These are phyloP conservation scores for Zopfia rhizophila DNA, from an alignment of 2,329 filamentous ascomycete genomes.

Conservation along the genomic window DNA sequence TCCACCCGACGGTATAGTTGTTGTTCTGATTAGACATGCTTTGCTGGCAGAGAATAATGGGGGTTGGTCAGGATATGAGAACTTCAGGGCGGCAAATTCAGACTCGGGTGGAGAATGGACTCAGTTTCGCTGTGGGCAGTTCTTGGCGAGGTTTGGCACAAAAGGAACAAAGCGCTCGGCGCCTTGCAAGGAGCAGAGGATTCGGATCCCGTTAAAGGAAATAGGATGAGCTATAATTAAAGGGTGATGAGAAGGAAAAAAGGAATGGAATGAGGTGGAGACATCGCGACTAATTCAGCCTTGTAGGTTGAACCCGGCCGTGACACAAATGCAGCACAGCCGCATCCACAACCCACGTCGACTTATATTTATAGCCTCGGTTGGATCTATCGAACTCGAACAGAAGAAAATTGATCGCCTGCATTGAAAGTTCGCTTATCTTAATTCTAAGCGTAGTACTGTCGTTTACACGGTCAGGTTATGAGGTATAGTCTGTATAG, in stretches of 20 bases:
- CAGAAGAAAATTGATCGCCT: no score
- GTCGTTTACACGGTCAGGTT: no score
- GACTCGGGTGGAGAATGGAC: no score
- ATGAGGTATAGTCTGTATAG: no score
- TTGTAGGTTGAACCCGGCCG: no score
- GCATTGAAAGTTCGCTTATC: no score
- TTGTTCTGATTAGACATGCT: conserved; percentile 15
- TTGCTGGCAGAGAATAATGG: conserved; percentile 10
- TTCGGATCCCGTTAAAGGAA: conserved; percentile 11
- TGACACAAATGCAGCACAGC: no score
- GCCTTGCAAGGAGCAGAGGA: conserved; percentile 9
- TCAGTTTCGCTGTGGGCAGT: conserved; percentile 9
- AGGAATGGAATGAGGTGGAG: conserved; percentile 6
- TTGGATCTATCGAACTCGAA: no score
- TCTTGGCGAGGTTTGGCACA: conserved; percentile 11
- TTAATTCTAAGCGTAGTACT: no score
- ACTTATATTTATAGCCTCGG: no score
- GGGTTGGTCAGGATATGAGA: conserved; percentile 1
- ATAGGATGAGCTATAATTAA: conserved; percentile 9
- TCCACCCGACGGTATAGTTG: conserved; percentile 13
- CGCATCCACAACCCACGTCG: no score
- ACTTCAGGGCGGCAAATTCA: conserved; percentile 6
- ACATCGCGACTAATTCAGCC: conserved; percentile 5
- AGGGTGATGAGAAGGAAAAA: conserved; percentile 7
- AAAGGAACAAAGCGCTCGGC: conserved; percentile 12